phyloP scores from a whole-genome alignment of 2,329 filamentous ascomycete species.

The Hypoxylon sp. region DNA sequence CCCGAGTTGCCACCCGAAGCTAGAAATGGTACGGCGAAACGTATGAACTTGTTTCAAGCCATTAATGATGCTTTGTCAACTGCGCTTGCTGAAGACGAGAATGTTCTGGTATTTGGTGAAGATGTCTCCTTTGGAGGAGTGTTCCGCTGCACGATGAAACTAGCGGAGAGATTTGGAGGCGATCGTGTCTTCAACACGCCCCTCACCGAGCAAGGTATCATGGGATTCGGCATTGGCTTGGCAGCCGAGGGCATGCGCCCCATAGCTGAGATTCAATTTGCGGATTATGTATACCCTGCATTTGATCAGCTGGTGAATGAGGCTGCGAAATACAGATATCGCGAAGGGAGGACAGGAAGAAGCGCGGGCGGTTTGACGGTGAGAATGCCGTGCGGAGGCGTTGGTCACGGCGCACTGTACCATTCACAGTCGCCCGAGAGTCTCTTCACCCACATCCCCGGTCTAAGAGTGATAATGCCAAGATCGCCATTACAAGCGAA shows the following conservation, averaged over 20 bases:
- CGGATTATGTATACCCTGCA: conserved; percentile 92
- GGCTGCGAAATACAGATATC: conserved; percentile 88
- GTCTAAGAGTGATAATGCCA: conserved; percentile 87
- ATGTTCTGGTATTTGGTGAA: conserved; percentile 93
- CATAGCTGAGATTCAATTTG: conserved; percentile 95
- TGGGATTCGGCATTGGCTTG: conserved; percentile 92
- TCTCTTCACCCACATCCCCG: conserved; percentile 89
- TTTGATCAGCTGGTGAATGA: conserved; percentile 97
- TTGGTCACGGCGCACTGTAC: conserved; percentile 89
- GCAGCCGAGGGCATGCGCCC: conserved; percentile 94
- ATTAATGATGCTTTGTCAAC: conserved; percentile 91
- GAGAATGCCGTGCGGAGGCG: conserved; percentile 90
- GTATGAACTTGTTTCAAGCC: conserved; percentile 93
- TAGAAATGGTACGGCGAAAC: conserved; percentile 80
- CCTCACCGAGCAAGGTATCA: conserved; percentile 91
- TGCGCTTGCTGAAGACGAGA: conserved; percentile 85
- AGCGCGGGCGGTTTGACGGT: conserved; percentile 85
- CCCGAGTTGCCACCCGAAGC: conserved; percentile 78
- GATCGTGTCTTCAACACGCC: conserved; percentile 98
- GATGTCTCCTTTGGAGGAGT: conserved; percentile 98
- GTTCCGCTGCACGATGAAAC: conserved; percentile 92
- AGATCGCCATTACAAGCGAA: conserved; percentile 90
- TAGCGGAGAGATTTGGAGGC: conserved; percentile 87
- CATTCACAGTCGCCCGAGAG: conserved; percentile 92
- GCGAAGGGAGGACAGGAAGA: conserved; percentile 71